Evolutionary conservation across 164 flowering plant species (phyloP).

Genomic region (Sedum album): DNA sequence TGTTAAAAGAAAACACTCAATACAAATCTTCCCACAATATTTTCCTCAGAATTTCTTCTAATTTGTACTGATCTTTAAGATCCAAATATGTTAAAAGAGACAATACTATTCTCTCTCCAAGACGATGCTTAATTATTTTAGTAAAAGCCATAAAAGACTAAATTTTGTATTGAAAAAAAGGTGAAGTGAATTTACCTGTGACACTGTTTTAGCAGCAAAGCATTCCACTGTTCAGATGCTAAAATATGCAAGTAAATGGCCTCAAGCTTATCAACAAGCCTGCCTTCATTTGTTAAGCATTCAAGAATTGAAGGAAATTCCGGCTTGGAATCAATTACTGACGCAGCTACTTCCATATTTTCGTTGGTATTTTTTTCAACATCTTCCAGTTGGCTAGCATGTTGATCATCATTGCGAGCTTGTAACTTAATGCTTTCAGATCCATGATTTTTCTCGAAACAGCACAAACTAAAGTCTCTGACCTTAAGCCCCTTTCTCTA

Average conservation of each 20-base stretch:
- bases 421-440: conserved; percentile 22
- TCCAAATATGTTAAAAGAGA: not conserved
- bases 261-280: conserved; percentile 47
- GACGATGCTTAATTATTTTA: not conserved
- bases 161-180: no score
- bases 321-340: conserved; percentile 18
- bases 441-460: conserved; percentile 26
- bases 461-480: conserved; percentile 10
- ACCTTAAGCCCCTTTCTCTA: conserved; percentile 18
- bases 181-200: conserved; percentile 33
- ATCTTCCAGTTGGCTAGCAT: conserved; percentile 13
- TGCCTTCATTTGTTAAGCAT: conserved; percentile 19
- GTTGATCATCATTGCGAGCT: conserved; percentile 19
- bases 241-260: no score
- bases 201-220: conserved; percentile 38
- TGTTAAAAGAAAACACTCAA: not conserved
- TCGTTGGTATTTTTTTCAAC: conserved; percentile 12
- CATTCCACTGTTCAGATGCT: no score
- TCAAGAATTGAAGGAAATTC: conserved; percentile 13
- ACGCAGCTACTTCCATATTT: conserved; percentile 19
- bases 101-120: no score
- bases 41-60: not conserved
- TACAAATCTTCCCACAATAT: no score
- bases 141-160: not conserved
- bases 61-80: not conserved